Evolutionary conservation across 306 rosid species (phyloP).

Genomic region (Sophora flavescens): DNA sequence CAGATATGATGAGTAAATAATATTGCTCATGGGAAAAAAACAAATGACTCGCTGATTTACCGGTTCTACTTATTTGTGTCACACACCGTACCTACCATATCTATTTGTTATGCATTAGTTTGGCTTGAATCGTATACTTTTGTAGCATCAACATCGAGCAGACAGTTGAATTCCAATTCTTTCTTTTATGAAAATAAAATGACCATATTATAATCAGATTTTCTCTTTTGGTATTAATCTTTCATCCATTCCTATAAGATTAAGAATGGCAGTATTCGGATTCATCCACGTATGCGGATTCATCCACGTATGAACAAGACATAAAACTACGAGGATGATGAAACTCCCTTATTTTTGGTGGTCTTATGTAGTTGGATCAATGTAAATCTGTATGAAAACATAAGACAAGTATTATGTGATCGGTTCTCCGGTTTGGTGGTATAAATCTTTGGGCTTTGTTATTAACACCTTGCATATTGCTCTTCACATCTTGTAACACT

Average conservation of each 20-base stretch:
- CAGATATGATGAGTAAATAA: background rate
- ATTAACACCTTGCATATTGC: no score
- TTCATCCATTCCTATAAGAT: background rate
- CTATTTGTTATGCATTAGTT: background rate
- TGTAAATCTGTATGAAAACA: no score
- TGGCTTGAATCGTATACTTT: background rate
- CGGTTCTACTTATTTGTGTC: background rate
- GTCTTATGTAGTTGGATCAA: no score
- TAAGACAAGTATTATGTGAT: no score
- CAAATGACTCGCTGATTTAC: conserved; percentile 3
- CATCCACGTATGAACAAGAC: no score
- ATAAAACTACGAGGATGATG: no score
- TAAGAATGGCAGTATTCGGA: background rate
- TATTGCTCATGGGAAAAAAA: background rate
- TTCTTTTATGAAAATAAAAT: background rate
- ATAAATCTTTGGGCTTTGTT: no score
- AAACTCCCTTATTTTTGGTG: no score
- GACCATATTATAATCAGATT: background rate
- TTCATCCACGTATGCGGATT: no score
- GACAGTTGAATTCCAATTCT: background rate
- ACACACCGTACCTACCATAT: background rate
- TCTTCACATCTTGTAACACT: no score
- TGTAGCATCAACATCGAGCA: background rate
- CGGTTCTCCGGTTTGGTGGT: no score
- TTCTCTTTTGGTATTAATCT: background rate